phyloP scores from a whole-genome alignment of 2,329 filamentous ascomycete genomes.

The Arthroderma sp. region DNA sequence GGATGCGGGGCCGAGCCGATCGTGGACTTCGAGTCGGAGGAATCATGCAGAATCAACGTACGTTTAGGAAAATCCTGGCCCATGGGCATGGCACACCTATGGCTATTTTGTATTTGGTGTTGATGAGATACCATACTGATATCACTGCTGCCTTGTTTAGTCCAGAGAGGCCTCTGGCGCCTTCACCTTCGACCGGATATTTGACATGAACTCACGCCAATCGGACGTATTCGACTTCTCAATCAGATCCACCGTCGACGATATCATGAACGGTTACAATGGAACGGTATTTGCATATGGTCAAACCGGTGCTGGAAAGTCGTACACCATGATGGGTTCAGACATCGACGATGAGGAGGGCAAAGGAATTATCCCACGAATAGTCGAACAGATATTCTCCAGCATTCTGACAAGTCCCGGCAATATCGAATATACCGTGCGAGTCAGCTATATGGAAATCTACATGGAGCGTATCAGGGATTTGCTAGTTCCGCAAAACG shows the following conservation, averaged over 20 bases:
- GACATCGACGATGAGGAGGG: conserved; percentile 82
- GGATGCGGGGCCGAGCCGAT: conserved; percentile 83
- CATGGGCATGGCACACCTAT: no score
- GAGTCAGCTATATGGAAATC: conserved; percentile 98
- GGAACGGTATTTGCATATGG: conserved; percentile 98
- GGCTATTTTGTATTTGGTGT: no score
- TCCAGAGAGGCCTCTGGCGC: conserved; percentile 68
- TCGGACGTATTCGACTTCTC: conserved; percentile 96
- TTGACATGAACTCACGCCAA: conserved; percentile 85
- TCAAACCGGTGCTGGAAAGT: conserved; percentile 96
- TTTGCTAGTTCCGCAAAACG: conserved; percentile 80
- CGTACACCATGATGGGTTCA: conserved; percentile 96
- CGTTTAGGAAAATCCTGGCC: conserved; percentile 21
- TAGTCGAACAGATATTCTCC: conserved; percentile 93
- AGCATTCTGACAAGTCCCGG: conserved; percentile 84
- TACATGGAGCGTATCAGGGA: conserved; percentile 99
- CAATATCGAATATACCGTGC: conserved; percentile 96
- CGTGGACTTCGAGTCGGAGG: conserved; percentile 73
- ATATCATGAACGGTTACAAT: conserved; percentile 98
- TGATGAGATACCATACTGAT: background rate
- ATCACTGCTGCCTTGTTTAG: conserved; percentile 30
- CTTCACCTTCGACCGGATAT: conserved; percentile 97
- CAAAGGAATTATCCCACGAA: conserved; percentile 90
- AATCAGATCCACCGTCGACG: conserved; percentile 88
- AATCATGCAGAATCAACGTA: conserved; percentile 79